Conservation (phyloP, 2,329 filamentous ascomycete genomes). For the Paramyrothecium roridum region DNA sequence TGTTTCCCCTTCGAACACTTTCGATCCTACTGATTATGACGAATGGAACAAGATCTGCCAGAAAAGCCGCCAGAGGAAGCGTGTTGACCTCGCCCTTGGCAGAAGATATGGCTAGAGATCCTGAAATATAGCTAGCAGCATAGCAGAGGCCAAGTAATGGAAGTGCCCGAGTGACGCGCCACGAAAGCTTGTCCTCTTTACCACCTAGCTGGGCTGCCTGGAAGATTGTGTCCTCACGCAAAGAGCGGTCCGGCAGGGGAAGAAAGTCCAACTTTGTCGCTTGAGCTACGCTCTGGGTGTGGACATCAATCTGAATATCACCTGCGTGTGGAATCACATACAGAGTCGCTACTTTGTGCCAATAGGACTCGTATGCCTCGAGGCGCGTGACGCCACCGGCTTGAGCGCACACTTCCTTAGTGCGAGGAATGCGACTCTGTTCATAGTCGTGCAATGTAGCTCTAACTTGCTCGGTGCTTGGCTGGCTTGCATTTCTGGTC, state of each 20-base stretch:
- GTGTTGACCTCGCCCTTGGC: neutral
- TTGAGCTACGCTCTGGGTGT: neutral
- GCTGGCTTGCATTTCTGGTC: neutral
- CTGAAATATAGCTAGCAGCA: neutral
- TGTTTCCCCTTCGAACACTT: neutral
- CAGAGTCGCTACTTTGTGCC: neutral
- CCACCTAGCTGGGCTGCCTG: neutral
- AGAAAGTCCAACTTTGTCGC: neutral
- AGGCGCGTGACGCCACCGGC: neutral
- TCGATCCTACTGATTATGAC: neutral
- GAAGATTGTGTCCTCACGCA: neutral
- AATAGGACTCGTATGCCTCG: neutral
- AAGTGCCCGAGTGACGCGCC: neutral
- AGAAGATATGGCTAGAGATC: too few relatives aligned
- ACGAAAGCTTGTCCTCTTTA: neutral
- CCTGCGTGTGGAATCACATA: neutral
- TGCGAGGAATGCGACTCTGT: neutral
- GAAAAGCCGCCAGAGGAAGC: neutral
- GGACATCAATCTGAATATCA: neutral
- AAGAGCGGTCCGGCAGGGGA: neutral
- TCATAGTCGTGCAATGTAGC: neutral
- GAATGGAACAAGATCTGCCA: neutral
- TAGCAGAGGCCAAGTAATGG: neutral
- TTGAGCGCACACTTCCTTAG: neutral
- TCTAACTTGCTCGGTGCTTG: neutral